Base-by-base conservation (phyloP, 768 basidiomycete species). In the Pisolithus tinctorius region DNA sequence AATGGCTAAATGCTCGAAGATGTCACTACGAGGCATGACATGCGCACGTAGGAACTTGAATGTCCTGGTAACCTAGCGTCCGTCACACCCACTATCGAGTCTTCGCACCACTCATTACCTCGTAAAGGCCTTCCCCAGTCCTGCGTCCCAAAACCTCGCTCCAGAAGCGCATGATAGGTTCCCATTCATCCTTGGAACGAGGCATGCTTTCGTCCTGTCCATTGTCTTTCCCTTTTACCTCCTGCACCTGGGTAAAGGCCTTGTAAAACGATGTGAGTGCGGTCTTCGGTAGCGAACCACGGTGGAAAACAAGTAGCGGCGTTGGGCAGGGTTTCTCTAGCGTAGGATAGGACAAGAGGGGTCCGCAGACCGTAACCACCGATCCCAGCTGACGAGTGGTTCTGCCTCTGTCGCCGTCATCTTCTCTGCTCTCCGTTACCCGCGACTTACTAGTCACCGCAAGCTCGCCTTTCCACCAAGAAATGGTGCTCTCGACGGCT, bases 91-190 rank as follows among this genome's bases (percentile, higher is more conserved):
- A 37, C 38, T 6, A 39, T 37, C 14, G 20, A 38, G 26, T 51
- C 20, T 20, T 20, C 6, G 49, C 52, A 2, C 68, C 60, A 8
- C 61, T 77, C 75, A 84, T 76, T 8, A 91, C 82, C 55, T 89
- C 84, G 52, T 85, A 86, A 52, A 87, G 58, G 9, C 82, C 86
- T 4, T 82, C 77, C 9, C 70, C 73, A 56, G 76, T 75, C 60
- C 85, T 77, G 55, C 72, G 76, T 1, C 69, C 71, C 16, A 93
- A 69, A 38, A 68, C 67, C 61, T 83, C 79, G 58, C 89, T 86
- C 91, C 91, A 94, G 66, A 93, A 92, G 52, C 75, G 71, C 88
- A 95, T 93, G 43, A 93, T 77, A 1, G 83, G 82, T 60, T 81
- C 78, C 90, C 89, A 93, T 59, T 93, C 89, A 10, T 81, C 80